Evolutionary conservation across 768 basidiomycete species (phyloP).

Genomic region (Hygrocybe coccinea): DNA sequence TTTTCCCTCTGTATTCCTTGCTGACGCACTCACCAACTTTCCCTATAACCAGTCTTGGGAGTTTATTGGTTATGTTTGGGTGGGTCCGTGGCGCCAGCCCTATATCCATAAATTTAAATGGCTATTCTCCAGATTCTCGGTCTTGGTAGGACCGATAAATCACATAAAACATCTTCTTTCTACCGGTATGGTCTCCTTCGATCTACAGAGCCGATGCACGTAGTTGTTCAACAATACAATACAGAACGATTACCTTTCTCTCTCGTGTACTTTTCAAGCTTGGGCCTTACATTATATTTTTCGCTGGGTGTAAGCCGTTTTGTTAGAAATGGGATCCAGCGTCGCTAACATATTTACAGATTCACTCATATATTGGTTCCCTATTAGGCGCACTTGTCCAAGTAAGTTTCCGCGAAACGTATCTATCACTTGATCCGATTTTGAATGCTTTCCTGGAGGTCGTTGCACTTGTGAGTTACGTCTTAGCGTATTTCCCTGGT

Average conservation of each 20-base stretch:
- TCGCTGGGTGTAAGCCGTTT: conserved; percentile 70
- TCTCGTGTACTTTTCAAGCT: conserved; percentile 72
- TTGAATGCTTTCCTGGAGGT: conserved; percentile 40
- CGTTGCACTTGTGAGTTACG: conserved; percentile 78
- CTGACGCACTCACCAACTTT: conserved; percentile 81
- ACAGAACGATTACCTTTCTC: conserved; percentile 83
- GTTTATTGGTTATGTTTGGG: conserved; percentile 95
- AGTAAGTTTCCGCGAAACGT: conserved; percentile 32
- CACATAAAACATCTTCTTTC: conserved; percentile 86
- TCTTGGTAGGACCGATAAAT: conserved; percentile 86
- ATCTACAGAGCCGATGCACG: too few relatives aligned
- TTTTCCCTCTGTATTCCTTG: conserved; percentile 21
- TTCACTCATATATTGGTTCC: conserved; percentile 81
- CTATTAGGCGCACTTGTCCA: conserved; percentile 79
- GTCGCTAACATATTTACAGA: conserved; percentile 38
- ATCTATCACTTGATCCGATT: not conserved
- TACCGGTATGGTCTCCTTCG: not conserved
- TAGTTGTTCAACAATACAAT: too few relatives aligned
- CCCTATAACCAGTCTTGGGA: conserved; percentile 83
- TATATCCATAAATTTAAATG: too few relatives aligned
- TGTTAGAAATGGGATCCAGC: not conserved
- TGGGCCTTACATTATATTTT: conserved; percentile 87
- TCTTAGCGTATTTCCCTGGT: conserved; percentile 91
- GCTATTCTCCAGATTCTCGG: conserved; percentile 54
- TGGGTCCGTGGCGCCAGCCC: conserved; percentile 42